These are phyloP conservation scores for Diatrype stigma DNA, from an alignment of 2,329 filamentous ascomycete genomes.

Conservation along the genomic window DNA sequence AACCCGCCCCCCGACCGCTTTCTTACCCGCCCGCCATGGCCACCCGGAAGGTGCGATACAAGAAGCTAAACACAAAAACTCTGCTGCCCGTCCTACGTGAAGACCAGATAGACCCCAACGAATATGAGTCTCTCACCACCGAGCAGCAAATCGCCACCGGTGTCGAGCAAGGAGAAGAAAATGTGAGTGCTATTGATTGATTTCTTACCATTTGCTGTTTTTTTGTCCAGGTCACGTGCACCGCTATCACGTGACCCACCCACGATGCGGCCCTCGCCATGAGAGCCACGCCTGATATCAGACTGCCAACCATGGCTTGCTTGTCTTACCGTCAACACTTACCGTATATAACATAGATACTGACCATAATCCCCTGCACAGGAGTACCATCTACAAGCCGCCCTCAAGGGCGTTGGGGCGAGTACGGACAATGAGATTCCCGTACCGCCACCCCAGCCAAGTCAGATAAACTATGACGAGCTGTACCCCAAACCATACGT, in stretches of 20 bases:
- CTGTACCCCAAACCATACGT: constrained; percentile 77
- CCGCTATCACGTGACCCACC: constrained; percentile 45
- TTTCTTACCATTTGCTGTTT: constrained; percentile 19
- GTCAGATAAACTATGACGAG: constrained; percentile 76
- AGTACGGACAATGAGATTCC: constrained; percentile 60
- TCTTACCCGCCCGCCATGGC: constrained; percentile 47
- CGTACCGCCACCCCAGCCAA: constrained; percentile 61
- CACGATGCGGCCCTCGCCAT: constrained; percentile 33
- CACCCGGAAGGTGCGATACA: constrained; percentile 70
- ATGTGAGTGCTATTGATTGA: constrained; percentile 62
- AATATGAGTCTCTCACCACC: constrained; percentile 82
- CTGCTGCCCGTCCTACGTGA: constrained; percentile 83
- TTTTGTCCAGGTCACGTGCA: constrained; percentile 17
- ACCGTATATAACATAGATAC: constrained; percentile 1
- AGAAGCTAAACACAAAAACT: constrained; percentile 91
- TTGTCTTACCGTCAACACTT: neutral
- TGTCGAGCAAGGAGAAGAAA: constrained; percentile 95
- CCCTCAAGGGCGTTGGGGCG: constrained; percentile 54
- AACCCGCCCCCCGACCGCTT: constrained; percentile 23
- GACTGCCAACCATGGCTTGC: constrained; percentile 3
- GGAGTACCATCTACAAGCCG: constrained; percentile 95
- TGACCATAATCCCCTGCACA: constrained; percentile 33
- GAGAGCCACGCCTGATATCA: neutral
- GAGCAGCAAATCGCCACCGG: constrained; percentile 88
- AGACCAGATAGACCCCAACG: constrained; percentile 79